Conservation (phyloP, 2,329 filamentous ascomycete genomes). For the Lasiodiplodia citricola region DNA sequence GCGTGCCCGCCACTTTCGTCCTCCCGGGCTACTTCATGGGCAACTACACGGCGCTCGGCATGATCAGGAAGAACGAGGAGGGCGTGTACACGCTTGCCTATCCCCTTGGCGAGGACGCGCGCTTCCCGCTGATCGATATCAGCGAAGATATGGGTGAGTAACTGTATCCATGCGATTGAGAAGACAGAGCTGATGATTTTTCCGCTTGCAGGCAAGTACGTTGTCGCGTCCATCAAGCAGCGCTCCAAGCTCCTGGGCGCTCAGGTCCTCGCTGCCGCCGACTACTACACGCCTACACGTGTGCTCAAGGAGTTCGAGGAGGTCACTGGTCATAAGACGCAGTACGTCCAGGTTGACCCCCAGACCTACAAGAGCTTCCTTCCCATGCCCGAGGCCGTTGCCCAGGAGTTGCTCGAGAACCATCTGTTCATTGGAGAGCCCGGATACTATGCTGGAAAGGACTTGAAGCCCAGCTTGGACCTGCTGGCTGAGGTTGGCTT, state of each 20-base stretch:
- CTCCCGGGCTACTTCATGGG: slow-evolving; percentile 35
- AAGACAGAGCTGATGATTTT: not conserved
- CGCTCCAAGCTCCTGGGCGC: slow-evolving; percentile 49
- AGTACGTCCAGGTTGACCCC: slow-evolving; percentile 44
- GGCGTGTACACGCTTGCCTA: slow-evolving; percentile 19
- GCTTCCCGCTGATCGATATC: slow-evolving; percentile 28
- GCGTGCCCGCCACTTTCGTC: slow-evolving; percentile 31
- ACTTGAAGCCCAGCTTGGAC: slow-evolving; percentile 47
- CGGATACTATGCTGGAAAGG: slow-evolving; percentile 59
- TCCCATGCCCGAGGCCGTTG: slow-evolving; percentile 43
- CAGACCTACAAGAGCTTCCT: slow-evolving; percentile 48
- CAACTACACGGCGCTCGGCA: slow-evolving; percentile 6
- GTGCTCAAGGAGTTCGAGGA: slow-evolving; percentile 45
- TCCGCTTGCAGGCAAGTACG: slow-evolving; percentile 5
- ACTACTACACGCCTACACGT: slow-evolving; percentile 35
- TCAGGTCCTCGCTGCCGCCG: slow-evolving; percentile 49
- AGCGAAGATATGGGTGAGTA: slow-evolving; percentile 27
- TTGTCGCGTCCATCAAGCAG: slow-evolving; percentile 36
- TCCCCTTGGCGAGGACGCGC: slow-evolving; percentile 20
- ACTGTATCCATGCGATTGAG: not conserved
- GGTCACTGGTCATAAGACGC: slow-evolving; percentile 41
- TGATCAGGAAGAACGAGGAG: slow-evolving; percentile 12
- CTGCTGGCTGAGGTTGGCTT: slow-evolving; percentile 35
- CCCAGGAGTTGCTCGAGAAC: slow-evolving; percentile 60
- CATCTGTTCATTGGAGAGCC: slow-evolving; percentile 57